Evolutionary conservation across 2,329 filamentous ascomycete genomes (phyloP).

Genomic region (Westerdykella ornata): DNA sequence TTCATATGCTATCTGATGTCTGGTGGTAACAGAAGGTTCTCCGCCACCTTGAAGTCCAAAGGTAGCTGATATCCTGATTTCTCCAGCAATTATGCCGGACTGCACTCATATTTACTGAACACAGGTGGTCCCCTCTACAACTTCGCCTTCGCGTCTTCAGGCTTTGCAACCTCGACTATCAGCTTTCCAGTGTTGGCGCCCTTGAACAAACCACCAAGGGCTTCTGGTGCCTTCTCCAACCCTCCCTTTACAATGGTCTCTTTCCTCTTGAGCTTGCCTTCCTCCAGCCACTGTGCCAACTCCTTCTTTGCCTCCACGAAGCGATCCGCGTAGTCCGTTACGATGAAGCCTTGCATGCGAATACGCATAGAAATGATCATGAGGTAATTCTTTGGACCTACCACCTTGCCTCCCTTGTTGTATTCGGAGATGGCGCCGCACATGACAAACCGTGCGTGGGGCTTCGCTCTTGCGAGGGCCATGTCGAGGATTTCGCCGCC

Average conservation of each 20-base stretch:
- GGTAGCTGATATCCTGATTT: too few species aligned
- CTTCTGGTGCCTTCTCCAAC: conserved; percentile 56
- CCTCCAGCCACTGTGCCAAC: conserved; percentile 59
- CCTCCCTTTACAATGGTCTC: conserved; percentile 68
- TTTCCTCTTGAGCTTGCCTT: conserved; percentile 64
- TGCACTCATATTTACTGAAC: too few species aligned
- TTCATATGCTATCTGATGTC: too few species aligned
- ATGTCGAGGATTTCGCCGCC: conserved; percentile 46
- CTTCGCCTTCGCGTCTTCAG: conserved; percentile 37
- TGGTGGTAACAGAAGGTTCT: too few species aligned
- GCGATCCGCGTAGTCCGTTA: conserved; percentile 59
- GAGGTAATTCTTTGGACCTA: conserved; percentile 50
- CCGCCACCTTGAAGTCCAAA: too few species aligned
- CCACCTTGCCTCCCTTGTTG: conserved; percentile 35
- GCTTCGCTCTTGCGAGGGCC: conserved; percentile 39
- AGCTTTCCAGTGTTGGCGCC: conserved; percentile 64
- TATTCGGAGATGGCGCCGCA: conserved; percentile 44
- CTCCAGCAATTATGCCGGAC: too few species aligned
- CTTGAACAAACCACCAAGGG: conserved; percentile 57
- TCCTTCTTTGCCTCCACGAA: conserved; percentile 54
- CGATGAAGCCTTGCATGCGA: conserved; percentile 55
- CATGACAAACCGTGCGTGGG: conserved; percentile 39
- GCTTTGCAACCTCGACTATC: conserved; percentile 35
- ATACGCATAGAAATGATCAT: conserved; percentile 42
- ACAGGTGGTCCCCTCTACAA: too few species aligned